phyloP scores from a whole-genome alignment of 2,329 filamentous ascomycete genomes.

The Fusarium cyanostomum region DNA sequence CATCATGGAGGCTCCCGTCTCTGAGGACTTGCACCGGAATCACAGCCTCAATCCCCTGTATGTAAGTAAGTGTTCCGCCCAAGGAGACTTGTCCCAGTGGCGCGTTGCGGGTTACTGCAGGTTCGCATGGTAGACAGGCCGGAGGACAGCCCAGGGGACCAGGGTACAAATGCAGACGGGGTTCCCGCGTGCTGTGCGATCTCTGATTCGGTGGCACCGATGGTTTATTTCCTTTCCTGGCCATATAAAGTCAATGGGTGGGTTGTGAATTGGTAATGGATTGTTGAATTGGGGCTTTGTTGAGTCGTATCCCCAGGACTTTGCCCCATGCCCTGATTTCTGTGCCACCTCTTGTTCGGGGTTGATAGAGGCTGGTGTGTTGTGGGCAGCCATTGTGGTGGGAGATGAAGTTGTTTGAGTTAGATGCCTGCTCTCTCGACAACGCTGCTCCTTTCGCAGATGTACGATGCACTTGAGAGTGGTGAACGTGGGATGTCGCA shows the following conservation, averaged over 20 bases:
- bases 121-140: slow-evolving; percentile 18
- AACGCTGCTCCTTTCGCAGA: background rate
- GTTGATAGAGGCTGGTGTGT: slow-evolving; percentile 17
- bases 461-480: background rate
- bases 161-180: slow-evolving; percentile 28
- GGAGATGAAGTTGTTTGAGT: slow-evolving; percentile 4
- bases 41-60: too few relatives aligned
- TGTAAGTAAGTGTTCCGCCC: background rate
- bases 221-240: slow-evolving; percentile 27
- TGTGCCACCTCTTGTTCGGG: slow-evolving; percentile 1
- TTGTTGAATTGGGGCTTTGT: slow-evolving; percentile 27
- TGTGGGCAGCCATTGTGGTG: slow-evolving; percentile 1
- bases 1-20: background rate
- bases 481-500: slow-evolving; percentile 11
- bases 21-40: background rate
- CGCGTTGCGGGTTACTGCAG: slow-evolving; percentile 12
- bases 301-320: slow-evolving; percentile 16
- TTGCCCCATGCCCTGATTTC: background rate
- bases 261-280: slow-evolving; percentile 36
- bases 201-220: slow-evolving; percentile 34
- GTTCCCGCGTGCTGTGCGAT: slow-evolving; percentile 25
- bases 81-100: slow-evolving; percentile 2
- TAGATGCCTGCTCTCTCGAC: slow-evolving; percentile 1
- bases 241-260: slow-evolving; percentile 16
- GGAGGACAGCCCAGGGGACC: slow-evolving; percentile 23